Base-by-base conservation (phyloP, 352 stramenopile genomes). In the Pythium volutum region DNA sequence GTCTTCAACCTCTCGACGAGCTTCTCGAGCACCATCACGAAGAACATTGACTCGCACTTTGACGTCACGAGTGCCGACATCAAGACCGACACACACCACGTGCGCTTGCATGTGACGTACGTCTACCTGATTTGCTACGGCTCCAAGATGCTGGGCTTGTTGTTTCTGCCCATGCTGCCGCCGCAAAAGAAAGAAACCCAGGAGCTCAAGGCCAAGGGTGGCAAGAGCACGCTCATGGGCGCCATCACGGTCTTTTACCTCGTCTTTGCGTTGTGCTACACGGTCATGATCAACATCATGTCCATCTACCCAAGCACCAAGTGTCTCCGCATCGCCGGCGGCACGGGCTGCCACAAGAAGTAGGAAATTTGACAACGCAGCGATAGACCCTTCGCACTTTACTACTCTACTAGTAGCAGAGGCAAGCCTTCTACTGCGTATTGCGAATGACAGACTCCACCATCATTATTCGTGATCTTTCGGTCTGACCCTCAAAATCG, bases 221-320 rank as follows among this genome's bases (percentile, higher is more conserved):
- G 65, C 47, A 55, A 51, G 48, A 68, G 36, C 55, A 64, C 60
- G 39, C 18, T 52, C 29, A 38, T 67, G 15, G 65, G 65, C 36
- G 38, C 26, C n/a, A 29, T 69, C 48, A 69, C 62, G 14, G 53
- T 75, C 27, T 45, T 56, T 12, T 63, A 62, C 50, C 47, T 75
- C 12, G 33, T 47, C 15, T 49, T 70, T 52, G 56, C 51, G 16
- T 31, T 70, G 22, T 55, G 36, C 42, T 74, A 57, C 34, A 55
- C 67, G 12, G 25, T 71, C 39, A 68, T 58, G 61, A 23, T 67
- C 39, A 68, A 73, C 55, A 62, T 64, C 45, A 62, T 72, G 59
- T 69, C 58, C n/a, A 72, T 72, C 36, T 69, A 66, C 62, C 57
- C 63, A 15, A 60, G 43, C 31, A 74, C 67, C 42, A 59, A 51